Base-by-base conservation (phyloP, 176 grass and related monocot genomes). In the Carex parvula region DNA sequence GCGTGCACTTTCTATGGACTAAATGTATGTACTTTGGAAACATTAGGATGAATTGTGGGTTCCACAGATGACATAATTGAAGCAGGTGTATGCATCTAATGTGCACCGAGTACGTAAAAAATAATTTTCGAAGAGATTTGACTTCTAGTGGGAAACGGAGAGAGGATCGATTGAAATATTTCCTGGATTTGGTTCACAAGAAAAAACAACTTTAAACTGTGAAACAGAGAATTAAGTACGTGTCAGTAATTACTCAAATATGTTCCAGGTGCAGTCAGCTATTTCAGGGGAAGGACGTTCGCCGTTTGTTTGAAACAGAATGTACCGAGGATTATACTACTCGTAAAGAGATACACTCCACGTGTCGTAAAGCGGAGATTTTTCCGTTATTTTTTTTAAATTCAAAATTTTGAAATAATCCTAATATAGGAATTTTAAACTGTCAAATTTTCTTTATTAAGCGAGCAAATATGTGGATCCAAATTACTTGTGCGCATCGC, bases 291-390 rank as follows among this genome's bases (percentile, higher is more conserved):
- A 52, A 53, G 17, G 56, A 65, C 4, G 3, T 15, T 66, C 24
- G 41, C 80, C 80, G 80, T 83, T 78, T 66, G 80, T 53, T 42
- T 50, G 14, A 30, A 83, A 83, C 62, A 53, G 80, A 83, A 83
- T 83, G 80, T 83, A 46, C 80, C 44, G 39, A 29, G 80, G 80
- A 52, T 83, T n/a, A 83, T 83, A 67, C 80, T 41, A 66, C 29
- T 32, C 33, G 8, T 54, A 20, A 67, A 54, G 42, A 48, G 7
- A n/a, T 79, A 16, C 13, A 24, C 17, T 61, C 29, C 60, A 68
- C n/a, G 22, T 35, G 79, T 71, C 39, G 13, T 71, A 46, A 18
- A 46, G 37, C 18, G 2, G 16, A 70, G 35, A 18, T 42, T 64
- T 46, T 71, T 44, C 68, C 15, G 37, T 20, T 71, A 71, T 71